Percentiles rank a stretch among this genome's conserved stretches.
Evolutionary conservation across 2,329 filamentous ascomycete species (phyloP).

Genomic region (Cladobotryum protrusum): DNA sequence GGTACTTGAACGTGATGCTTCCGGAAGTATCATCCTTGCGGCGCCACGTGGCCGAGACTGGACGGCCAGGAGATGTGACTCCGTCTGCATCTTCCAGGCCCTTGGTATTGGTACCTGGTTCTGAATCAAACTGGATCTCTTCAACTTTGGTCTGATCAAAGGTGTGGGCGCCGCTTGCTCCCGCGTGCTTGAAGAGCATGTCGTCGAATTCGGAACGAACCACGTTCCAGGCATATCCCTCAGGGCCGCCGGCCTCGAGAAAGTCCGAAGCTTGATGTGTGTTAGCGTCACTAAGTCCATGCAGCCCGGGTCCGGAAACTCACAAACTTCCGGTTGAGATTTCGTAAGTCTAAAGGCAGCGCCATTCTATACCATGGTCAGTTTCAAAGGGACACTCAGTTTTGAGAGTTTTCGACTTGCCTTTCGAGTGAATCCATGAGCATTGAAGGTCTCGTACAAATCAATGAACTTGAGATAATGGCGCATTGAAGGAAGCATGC

Average conservation of each 20-base stretch:
- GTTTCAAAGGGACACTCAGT: not conserved
- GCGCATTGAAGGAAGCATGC: constrained; percentile 32
- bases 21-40: constrained; percentile 31
- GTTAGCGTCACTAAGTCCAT: not conserved
- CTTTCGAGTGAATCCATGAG: constrained; percentile 36
- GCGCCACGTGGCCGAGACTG: constrained; percentile 31
- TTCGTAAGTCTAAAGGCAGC: constrained; percentile 34
- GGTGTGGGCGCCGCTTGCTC: constrained; percentile 19
- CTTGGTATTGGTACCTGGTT: not conserved
- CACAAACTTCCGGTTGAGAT: constrained; percentile 26
- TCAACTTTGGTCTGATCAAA: constrained; percentile 36
- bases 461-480: constrained; percentile 40
- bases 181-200: constrained; percentile 38
- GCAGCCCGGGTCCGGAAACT: constrained; percentile 9
- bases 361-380: constrained; percentile 18
- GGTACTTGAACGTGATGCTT: constrained; percentile 38
- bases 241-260: constrained; percentile 30
- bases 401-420: constrained; percentile 12
- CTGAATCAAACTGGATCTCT: constrained; percentile 24
- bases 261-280: constrained; percentile 35
- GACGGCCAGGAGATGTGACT: constrained; percentile 19
- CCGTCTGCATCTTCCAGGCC: not conserved
- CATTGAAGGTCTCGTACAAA: constrained; percentile 32
- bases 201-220: constrained; percentile 41
- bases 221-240: constrained; percentile 39